Base-by-base conservation (phyloP, 2,329 filamentous ascomycete genomes). In the Talaromyces funiculosus region DNA sequence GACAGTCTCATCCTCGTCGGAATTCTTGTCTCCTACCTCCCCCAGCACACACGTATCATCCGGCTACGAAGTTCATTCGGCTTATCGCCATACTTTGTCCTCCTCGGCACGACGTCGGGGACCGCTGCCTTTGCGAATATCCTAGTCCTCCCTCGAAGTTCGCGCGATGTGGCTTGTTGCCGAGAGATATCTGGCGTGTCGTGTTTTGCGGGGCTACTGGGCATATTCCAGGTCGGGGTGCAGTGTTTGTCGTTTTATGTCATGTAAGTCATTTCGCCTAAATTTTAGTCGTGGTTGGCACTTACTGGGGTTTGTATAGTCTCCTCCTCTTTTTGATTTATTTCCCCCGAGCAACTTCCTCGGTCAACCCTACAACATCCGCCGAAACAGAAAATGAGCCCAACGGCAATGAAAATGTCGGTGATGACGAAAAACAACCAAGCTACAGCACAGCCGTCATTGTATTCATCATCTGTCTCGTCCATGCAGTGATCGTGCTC, bases 271-370 rank as follows among this genome's bases (percentile, higher is more conserved):
- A 49, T 61, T n/a, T 8, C 9, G 6, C 12, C 31, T 3, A 12
- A 1, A 12, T 8, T 12, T 7, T 33, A 51, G 35, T 40, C 9
- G 18, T 29, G 26, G 35, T 10, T 45, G 31, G 8, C 18, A 20
- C 16, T 16, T 42, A 18, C 9, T 20, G 42, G 18, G 20, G 3
- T 35, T 33, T 38, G n/a, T 22, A 2, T 67, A 97, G 93, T 66
- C 86, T 97, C 57, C 80, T 96, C 20, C 84, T 99, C n/a, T 99
- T 96, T 77, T 84, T 97, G 61, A 85, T 96, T 67, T 99, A 95
- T 82, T 97, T 96, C 76, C 90, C 90, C 37, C 86, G 87, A 68
- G 81, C 81, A 2, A 67, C 80, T 76, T 62, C 81, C 74, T 61
- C 79, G 76, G 65, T 76, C 79, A 7, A 80, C 78, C 45, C 81